A percentile compares a stretch with the other conserved stretches of the same genome.
Conservation (phyloP, 1,284 basidiomycete species). For the Wallemia hederae region DNA sequence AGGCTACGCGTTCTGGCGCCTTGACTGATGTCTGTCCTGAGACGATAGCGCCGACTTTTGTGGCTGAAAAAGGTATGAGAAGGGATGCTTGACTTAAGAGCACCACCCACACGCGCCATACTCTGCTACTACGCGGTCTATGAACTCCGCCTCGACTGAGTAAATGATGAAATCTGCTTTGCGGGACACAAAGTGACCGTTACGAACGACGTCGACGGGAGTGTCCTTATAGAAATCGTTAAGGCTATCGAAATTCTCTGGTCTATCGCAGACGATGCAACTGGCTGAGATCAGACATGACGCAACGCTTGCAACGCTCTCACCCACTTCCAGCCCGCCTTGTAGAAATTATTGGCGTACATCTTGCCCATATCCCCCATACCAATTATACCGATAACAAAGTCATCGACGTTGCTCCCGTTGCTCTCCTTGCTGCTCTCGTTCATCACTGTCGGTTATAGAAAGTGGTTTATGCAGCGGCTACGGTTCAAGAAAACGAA, state of each 20-base stretch:
- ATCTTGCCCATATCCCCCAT: constrained; percentile 58
- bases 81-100: not conserved
- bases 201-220: constrained; percentile 33
- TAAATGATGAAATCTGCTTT: constrained; percentile 69
- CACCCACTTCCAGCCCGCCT: constrained; percentile 60
- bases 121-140: constrained; percentile 49
- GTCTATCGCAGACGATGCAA: constrained; percentile 74
- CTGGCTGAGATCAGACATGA: constrained; percentile 17
- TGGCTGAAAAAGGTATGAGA: constrained; percentile 25
- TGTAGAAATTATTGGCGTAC: constrained; percentile 49
- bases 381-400: not conserved
- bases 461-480: too few relatives aligned
- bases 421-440: not conserved
- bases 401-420: not conserved
- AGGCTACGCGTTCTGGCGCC: constrained; percentile 67
- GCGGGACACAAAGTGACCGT: constrained; percentile 59
- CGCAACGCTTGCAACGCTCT: constrained; percentile 9
- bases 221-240: constrained; percentile 12
- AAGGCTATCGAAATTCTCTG: constrained; percentile 40
- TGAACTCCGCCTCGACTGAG: constrained; percentile 75
- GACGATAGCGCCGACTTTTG: constrained; percentile 72
- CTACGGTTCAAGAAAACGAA: too few relatives aligned
- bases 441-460: too few relatives aligned
- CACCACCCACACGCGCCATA: constrained; percentile 57
- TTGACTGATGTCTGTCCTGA: constrained; percentile 92